These are phyloP conservation scores for Phlyctochytrium arcticum DNA, from an alignment of 192 early-diverging fungal species.

Conservation along the genomic window DNA sequence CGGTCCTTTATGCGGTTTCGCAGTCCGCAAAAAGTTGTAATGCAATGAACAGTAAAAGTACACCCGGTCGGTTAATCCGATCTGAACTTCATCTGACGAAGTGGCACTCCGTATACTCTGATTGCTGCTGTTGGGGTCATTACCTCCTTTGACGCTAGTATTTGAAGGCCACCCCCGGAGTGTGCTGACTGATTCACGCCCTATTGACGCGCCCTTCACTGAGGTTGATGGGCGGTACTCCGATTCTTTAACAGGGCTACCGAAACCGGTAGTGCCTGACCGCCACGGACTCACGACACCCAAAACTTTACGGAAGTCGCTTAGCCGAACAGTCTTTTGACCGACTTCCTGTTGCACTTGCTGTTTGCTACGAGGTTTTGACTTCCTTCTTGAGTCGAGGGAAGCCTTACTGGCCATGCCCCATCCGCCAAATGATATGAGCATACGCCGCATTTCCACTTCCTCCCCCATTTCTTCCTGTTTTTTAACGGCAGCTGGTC, in stretches of 20 bases:
- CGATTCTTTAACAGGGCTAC: neutral
- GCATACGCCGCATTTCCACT: conserved; percentile 23
- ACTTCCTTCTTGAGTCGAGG: neutral
- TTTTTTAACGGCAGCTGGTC: conserved; percentile 4
- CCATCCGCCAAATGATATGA: conserved; percentile 44
- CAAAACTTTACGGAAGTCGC: conserved; percentile 49
- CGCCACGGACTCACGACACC: conserved; percentile 45
- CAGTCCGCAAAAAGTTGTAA: conserved; percentile 41
- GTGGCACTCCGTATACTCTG: neutral
- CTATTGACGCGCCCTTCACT: neutral
- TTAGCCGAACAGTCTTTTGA: conserved; percentile 38
- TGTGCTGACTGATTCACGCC: neutral
- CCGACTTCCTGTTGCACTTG: conserved; percentile 7
- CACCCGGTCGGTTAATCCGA: conserved; percentile 46
- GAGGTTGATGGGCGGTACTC: neutral
- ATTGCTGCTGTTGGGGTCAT: conserved; percentile 6
- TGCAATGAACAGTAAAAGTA: conserved; percentile 56
- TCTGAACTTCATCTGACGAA: conserved; percentile 31
- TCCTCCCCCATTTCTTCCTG: conserved; percentile 35
- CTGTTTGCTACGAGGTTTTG: neutral
- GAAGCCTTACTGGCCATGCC: conserved; percentile 26
- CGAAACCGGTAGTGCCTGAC: conserved; percentile 6
- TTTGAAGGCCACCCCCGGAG: neutral
- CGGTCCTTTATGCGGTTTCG: conserved; percentile 4
- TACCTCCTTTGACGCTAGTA: neutral